phyloP scores from a whole-genome alignment of 306 rosid species.

The Biancaea sappan region DNA sequence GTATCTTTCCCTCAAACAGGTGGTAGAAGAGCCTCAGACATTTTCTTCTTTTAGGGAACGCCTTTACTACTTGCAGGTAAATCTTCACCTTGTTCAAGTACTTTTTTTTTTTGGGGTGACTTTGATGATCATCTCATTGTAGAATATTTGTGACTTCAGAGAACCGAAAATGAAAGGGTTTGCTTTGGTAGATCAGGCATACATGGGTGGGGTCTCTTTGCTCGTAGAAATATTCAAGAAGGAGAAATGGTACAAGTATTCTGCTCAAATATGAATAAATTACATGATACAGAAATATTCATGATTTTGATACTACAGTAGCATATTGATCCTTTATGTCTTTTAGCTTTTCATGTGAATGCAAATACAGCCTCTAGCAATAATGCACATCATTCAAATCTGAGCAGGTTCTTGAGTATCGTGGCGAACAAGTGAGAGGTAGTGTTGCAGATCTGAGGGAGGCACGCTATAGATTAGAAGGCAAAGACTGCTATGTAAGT shows the following conservation, averaged over 20 bases:
- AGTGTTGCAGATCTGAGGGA: slow-evolving; percentile 83
- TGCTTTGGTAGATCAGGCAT: slow-evolving; percentile 95
- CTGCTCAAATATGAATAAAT: slow-evolving; percentile 19
- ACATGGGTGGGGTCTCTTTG: slow-evolving; percentile 98
- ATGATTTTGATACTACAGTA: too few species aligned
- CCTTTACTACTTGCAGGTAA: slow-evolving; percentile 78
- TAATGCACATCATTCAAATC: slow-evolving; percentile 30
- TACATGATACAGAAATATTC: neutral
- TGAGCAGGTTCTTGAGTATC: slow-evolving; percentile 85
- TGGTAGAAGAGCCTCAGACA: slow-evolving; percentile 55
- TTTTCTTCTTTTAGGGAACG: slow-evolving; percentile 88
- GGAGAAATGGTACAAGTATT: slow-evolving; percentile 81
- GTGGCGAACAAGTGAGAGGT: slow-evolving; percentile 88
- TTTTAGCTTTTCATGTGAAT: slow-evolving; percentile 31
- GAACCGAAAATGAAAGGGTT: slow-evolving; percentile 80
- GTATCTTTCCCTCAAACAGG: slow-evolving; percentile 42
- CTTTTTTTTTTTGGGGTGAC: slow-evolving; percentile 20
- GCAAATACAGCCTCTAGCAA: slow-evolving; percentile 15
- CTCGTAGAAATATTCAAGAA: slow-evolving; percentile 82
- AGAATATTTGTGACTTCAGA: slow-evolving; percentile 50
- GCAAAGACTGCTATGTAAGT: slow-evolving; percentile 95
- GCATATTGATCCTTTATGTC: slow-evolving; percentile 9
- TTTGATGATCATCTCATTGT: slow-evolving; percentile 35
- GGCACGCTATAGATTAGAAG: slow-evolving; percentile 67
- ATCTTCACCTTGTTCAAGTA: slow-evolving; percentile 15